A percentile compares a stretch with the other conserved stretches of the same genome.
phyloP scores from a whole-genome alignment of 2,329 filamentous ascomycete genomes.

The Colletotrichum aenigma region DNA sequence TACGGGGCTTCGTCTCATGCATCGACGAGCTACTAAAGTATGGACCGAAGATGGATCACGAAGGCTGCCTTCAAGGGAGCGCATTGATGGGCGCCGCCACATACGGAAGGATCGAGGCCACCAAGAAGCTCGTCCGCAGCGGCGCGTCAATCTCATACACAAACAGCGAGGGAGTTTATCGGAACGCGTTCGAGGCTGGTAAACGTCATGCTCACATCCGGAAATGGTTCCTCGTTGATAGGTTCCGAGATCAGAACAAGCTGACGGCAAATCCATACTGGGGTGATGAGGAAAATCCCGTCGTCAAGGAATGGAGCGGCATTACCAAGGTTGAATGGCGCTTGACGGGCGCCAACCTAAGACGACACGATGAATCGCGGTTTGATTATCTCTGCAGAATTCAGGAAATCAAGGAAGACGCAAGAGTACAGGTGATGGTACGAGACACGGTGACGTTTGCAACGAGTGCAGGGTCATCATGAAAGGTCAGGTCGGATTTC shows the following conservation, averaged over 20 bases:
- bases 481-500: rapidly evolving
- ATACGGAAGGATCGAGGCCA: background rate
- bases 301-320: background rate
- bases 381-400: background rate
- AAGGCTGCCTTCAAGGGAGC: background rate
- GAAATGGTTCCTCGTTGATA: background rate
- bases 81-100: background rate
- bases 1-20: rapidly evolving
- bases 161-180: background rate
- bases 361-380: background rate
- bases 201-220: background rate
- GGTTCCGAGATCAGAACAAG: background rate
- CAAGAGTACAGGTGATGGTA: background rate
- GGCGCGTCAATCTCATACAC: background rate
- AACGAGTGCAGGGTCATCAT: too few species aligned
- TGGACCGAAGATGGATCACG: rapidly evolving
- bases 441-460: too few species aligned
- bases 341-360: rapidly evolving
- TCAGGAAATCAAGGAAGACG: rapidly evolving
- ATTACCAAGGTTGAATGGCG: background rate
- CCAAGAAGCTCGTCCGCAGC: background rate
- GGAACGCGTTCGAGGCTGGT: background rate
- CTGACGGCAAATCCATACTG: background rate
- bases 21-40: rapidly evolving
- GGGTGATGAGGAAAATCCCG: background rate